Conservation (phyloP, 495 filamentous ascomycete species). For the Penicillium flavigenum region DNA sequence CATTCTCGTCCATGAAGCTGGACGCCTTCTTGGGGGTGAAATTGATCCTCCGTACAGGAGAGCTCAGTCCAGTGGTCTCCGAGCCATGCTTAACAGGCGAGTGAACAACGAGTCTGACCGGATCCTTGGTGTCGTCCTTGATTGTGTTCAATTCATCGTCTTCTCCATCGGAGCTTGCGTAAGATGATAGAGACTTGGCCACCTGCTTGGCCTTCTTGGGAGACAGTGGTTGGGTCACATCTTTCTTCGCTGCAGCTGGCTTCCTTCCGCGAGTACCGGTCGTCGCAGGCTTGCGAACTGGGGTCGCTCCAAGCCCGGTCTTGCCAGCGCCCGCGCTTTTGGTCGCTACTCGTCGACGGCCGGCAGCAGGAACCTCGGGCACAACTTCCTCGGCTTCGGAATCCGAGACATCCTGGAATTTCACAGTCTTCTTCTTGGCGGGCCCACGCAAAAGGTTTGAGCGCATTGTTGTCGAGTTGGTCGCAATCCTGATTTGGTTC, state of each 20-base stretch:
- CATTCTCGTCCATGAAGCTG: conserved; percentile 39
- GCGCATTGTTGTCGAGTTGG: conserved; percentile 33
- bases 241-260: conserved; percentile 36
- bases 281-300: conserved; percentile 45
- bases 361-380: conserved; percentile 23
- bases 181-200: conserved; percentile 45
- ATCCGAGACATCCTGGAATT: conserved; percentile 47
- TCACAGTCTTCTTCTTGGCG: conserved; percentile 54
- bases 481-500: conserved; percentile 30
- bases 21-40: conserved; percentile 34
- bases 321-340: conserved; percentile 14
- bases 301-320: conserved; percentile 47
- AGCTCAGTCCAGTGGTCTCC: conserved; percentile 32
- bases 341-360: conserved; percentile 24
- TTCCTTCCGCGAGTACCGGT: conserved; percentile 39
- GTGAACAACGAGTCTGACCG: conserved; percentile 33
- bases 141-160: conserved; percentile 50
- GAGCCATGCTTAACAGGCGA: conserved; percentile 41
- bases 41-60: conserved; percentile 45
- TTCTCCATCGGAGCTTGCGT: conserved; percentile 45
- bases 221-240: conserved; percentile 45
- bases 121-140: conserved; percentile 40
- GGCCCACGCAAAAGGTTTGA: conserved; percentile 43
- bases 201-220: conserved; percentile 57
- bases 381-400: conserved; percentile 41